These are phyloP conservation scores for Nicotiana noctiflora DNA, from an alignment of 257 asterid genomes.

Conservation along the genomic window DNA sequence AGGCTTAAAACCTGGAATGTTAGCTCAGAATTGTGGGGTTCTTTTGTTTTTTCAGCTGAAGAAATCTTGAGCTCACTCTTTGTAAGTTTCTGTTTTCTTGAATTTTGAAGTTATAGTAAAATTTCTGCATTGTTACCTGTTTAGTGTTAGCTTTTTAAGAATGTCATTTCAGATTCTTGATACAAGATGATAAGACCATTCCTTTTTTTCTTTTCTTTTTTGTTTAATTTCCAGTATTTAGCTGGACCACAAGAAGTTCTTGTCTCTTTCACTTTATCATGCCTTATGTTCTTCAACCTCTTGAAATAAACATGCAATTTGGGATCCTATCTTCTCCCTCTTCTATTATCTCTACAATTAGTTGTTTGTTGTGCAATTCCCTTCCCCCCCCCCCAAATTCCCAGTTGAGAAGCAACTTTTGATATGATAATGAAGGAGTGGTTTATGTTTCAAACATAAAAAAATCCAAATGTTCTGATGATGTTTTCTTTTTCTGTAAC, in stretches of 20 bases:
- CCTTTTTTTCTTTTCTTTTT: neutral
- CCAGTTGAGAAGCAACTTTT: neutral
- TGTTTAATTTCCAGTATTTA: neutral
- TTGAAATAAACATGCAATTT: neutral
- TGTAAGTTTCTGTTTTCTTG: constrained; percentile 2
- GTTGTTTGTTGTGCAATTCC: neutral
- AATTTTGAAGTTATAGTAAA: neutral
- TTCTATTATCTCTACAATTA: neutral
- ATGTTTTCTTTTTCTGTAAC: neutral
- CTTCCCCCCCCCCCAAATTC: no score
- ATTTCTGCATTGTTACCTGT: neutral
- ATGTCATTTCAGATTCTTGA: constrained; percentile 6
- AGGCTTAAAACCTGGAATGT: neutral
- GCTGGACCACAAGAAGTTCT: constrained; percentile 8
- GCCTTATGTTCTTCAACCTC: neutral
- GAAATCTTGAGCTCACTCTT: neutral
- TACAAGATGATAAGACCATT: neutral
- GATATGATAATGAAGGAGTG: neutral
- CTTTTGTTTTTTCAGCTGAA: neutral
- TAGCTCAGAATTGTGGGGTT: neutral
- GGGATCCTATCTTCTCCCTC: neutral
- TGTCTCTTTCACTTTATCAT: neutral
- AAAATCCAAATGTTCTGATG: neutral
- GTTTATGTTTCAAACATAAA: neutral
- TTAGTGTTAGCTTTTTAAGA: constrained; percentile 5